Evolutionary conservation across 768 basidiomycete genomes (phyloP), one percentile per base, ranked within the genome.

Genomic region (Mycena epipterygia): DNA sequence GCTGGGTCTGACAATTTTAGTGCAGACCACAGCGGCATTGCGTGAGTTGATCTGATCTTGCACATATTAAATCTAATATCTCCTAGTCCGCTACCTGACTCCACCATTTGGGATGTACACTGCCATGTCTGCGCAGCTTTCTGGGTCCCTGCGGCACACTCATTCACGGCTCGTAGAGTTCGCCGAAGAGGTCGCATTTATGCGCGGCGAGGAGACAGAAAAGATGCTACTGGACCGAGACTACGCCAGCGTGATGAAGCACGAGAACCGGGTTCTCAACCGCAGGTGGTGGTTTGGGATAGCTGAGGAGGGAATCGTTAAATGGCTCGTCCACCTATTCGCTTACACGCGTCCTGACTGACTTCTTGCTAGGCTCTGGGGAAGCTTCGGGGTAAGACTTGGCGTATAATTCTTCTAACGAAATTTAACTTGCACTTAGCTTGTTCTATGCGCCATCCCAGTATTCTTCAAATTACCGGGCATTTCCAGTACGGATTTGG

Each of bases 21-120:
- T 98, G 6, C 96, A 99, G 76, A 82, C 89, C 1, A 93, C 94
- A 53, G 94, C 96, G 6, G 89, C 90, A 1, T 81, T 98, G 32
- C 84, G 96, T 97, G 75, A 77, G 95, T 86, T 49, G 25, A 58
- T 27, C 48, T 48, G 30, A 21, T 46, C 42, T 41, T 74, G 30
- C 68, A 46, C 6, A 14, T n/a, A 30, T 11, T n/a, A 48, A 23
- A 25, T 32, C 32, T 35, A 55, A 30, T 53, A 41, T 58, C 17
- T 23, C 25, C n/a, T 78, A 97, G 96, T 99, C 58, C 91, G 95
- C 64, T 89, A 89, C 56, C 82, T 96, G 68, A 97, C 97, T 0
- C 97, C 97, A 13, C 90, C 96, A 0, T 97, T 99, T 74, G 97
- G 97, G 4, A 88, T 90, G 74, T 98, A 97, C 77, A 91, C 97